Conservation (phyloP, 495 filamentous ascomycete species). For the Corynascus novoguineensis region DNA sequence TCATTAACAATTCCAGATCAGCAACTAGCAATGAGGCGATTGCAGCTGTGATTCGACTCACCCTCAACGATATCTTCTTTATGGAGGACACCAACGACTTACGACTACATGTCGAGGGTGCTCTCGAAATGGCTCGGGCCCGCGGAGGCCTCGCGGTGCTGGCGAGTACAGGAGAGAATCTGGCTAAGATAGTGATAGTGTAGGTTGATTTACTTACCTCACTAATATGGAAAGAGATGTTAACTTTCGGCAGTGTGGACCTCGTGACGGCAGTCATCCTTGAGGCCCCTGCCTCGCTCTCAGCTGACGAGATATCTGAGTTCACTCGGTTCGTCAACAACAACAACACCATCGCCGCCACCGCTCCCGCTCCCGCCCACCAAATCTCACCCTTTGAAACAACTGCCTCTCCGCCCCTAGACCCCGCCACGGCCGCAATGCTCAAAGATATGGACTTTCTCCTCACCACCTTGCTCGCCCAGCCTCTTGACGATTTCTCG, state of each 20-base stretch:
- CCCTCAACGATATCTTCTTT: slow-evolving; percentile 14
- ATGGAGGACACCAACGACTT: slow-evolving; percentile 10
- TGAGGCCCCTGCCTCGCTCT: slow-evolving; percentile 1
- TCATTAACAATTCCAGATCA: background rate
- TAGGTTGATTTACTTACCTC: background rate
- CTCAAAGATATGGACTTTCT: slow-evolving; percentile 19
- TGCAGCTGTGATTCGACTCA: slow-evolving; percentile 3
- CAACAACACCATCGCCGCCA: too few species aligned
- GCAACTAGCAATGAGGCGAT: slow-evolving; percentile 9
- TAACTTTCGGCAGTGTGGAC: slow-evolving; percentile 9
- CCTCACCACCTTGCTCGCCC: slow-evolving; percentile 9
- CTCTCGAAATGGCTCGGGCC: slow-evolving; percentile 3
- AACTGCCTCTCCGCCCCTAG: background rate
- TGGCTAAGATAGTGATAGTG: slow-evolving; percentile 16
- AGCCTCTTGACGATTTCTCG: slow-evolving; percentile 3
- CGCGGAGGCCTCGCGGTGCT: slow-evolving; percentile 4
- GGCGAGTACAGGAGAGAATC: background rate
- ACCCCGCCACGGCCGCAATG: slow-evolving; percentile 5
- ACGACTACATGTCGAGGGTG: slow-evolving; percentile 3
- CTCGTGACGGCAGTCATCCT: slow-evolving; percentile 6
- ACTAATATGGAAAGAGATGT: background rate
- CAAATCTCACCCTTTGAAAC: background rate
- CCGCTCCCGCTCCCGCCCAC: background rate
- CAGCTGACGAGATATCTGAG: background rate
- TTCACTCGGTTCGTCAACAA: background rate